These are phyloP conservation scores for Halenospora varia DNA, from an alignment of 495 filamentous ascomycete species.

Conservation along the genomic window DNA sequence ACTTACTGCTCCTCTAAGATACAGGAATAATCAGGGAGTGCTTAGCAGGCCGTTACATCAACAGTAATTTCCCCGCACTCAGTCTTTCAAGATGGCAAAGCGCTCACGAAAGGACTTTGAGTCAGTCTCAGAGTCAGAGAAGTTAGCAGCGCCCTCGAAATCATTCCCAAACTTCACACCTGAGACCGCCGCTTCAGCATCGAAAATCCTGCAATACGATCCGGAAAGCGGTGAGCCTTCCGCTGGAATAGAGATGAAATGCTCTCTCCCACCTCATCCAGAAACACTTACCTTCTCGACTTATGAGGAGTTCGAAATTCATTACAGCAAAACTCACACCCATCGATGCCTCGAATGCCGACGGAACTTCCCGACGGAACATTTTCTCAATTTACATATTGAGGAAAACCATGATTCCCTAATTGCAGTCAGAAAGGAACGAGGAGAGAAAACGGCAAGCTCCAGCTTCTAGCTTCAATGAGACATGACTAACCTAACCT, in stretches of 20 bases:
- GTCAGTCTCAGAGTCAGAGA: constrained; percentile 24
- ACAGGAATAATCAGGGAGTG: background rate
- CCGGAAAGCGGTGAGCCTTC: constrained; percentile 14
- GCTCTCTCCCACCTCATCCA: constrained; percentile 74
- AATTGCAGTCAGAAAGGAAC: constrained; percentile 60
- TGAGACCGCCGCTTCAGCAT: background rate
- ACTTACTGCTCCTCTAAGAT: too few species aligned
- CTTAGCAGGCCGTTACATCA: constrained; percentile 2
- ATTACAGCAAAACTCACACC: constrained; percentile 75
- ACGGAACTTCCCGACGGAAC: constrained; percentile 70
- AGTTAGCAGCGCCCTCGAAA: constrained; percentile 3
- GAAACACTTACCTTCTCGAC: constrained; percentile 63
- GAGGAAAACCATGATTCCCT: constrained; percentile 89
- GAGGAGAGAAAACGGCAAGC: constrained; percentile 83
- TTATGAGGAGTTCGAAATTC: constrained; percentile 80
- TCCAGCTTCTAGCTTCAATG: background rate
- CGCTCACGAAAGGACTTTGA: constrained; percentile 51
- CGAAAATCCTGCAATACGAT: constrained; percentile 25
- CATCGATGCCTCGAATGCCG: constrained; percentile 81
- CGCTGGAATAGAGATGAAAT: constrained; percentile 38
- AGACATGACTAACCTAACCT: background rate
- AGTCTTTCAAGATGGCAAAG: constrained; percentile 50
- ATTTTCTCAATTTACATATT: constrained; percentile 79
- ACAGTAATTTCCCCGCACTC: constrained; percentile 27
- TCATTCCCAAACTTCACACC: constrained; percentile 8